A percentile compares a stretch with the other conserved stretches of the same genome.
Conservation (phyloP, 441 rosid species). For the Pelargonium citronellum region DNA sequence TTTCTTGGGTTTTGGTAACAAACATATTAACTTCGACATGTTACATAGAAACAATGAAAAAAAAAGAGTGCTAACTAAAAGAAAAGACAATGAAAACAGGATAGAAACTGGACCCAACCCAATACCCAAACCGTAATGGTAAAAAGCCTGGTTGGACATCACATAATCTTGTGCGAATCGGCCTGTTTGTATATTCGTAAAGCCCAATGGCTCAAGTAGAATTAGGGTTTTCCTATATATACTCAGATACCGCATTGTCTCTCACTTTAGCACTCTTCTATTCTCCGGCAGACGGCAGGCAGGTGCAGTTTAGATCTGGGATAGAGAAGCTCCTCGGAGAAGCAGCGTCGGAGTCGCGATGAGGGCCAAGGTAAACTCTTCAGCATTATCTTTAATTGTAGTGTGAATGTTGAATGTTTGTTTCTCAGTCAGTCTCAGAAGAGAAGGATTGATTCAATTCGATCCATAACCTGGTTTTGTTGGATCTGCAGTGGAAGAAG, state of each 20-base stretch:
- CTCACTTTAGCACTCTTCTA: not conserved
- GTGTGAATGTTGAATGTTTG: not conserved
- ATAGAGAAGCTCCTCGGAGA: not conserved
- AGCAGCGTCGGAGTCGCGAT: conserved; percentile 17
- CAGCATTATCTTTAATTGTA: not conserved
- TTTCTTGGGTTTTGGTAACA: too few species aligned
- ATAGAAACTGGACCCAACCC: not conserved
- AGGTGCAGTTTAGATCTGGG: not conserved
- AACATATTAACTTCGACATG: too few species aligned
- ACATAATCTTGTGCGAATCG: not conserved
- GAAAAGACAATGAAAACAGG: too few species aligned
- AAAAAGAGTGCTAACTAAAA: not conserved
- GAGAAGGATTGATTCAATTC: not conserved
- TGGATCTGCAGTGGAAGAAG: conserved; percentile 33
- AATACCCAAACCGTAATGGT: not conserved
- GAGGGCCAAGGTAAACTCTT: conserved; percentile 38
- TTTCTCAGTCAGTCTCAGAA: not conserved
- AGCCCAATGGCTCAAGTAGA: not conserved
- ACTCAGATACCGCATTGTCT: not conserved
- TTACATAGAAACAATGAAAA: not conserved
- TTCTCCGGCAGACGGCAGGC: not conserved
- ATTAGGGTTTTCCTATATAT: conserved; percentile 5
- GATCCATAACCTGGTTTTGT: not conserved
- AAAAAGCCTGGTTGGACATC: not conserved
- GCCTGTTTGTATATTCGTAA: not conserved